Base-by-base conservation (phyloP, 169 alveolate genomes). In the Cryptosporidium felis region DNA sequence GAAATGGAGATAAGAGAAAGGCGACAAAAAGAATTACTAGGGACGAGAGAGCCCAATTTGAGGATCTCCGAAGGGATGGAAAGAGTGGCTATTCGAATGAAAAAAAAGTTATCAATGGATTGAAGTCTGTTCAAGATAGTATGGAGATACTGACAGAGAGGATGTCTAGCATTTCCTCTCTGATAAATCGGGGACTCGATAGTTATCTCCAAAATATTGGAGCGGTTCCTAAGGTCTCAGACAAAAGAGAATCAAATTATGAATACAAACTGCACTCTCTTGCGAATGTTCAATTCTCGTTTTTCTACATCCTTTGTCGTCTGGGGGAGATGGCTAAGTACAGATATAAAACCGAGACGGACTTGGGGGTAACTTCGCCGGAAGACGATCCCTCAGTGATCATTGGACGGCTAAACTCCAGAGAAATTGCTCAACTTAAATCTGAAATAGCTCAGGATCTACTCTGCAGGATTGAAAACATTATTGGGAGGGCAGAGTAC, bases 261-360 rank as follows among this genome's bases (percentile, higher is more conserved):
- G 59, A 65, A 44, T 46, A 46, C 6, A 65, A 65, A 12, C 21
- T 46, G 30, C 85, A 53, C 23, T 74, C 85, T 49, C 10, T 36
- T 12, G 58, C 85, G 5, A 74, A 74, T 74, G 23, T 74, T 26
- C 85, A 74, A 49, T 74, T 74, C 36, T 36, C 85, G 5, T 74
- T 74, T 38, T 74, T 74, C 10, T 74, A 74, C 26, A 74, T 74
- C 32, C 41, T 74, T n/a, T 74, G 85, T 23, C 74, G 56, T 42
- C 58, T 74, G 12, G 85, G 85, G 21, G 85, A 74, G 61, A 34
- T 74, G 61, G 85, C 61, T 9, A 74, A 49, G 40, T 74, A 49
- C 34, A 74, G 67, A 21, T 47, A 38, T 38, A 49, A 41, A 53
- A 32, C 21, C 12, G 66, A 67, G 45, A 59, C 34, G 28, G 61